Percentiles rank a stretch among this genome's conserved stretches.
phyloP scores from a whole-genome alignment of 2,329 filamentous ascomycete genomes.

The Aureobasidium pullulans region DNA sequence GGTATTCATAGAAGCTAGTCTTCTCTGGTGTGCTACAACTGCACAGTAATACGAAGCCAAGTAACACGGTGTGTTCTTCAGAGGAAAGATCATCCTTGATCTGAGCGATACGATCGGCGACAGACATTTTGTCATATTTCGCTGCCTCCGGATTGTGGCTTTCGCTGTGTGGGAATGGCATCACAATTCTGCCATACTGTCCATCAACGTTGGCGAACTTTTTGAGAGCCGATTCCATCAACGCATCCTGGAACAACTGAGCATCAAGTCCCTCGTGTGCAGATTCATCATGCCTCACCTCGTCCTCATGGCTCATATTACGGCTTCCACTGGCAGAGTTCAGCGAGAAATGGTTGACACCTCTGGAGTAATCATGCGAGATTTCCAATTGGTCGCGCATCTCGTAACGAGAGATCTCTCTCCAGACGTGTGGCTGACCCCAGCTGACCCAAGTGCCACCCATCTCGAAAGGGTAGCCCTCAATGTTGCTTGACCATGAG shows the following conservation, averaged over 20 bases:
- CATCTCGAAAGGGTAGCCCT: slow-evolving; percentile 41
- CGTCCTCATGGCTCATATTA: slow-evolving; percentile 8
- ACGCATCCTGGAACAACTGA: not conserved
- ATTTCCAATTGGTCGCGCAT: slow-evolving; percentile 17
- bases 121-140: slow-evolving; percentile 24
- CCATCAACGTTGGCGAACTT: slow-evolving; percentile 29
- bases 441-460: slow-evolving; percentile 46
- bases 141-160: slow-evolving; percentile 20
- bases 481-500: slow-evolving; percentile 40
- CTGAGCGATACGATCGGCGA: slow-evolving; percentile 26
- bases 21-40: slow-evolving; percentile 15
- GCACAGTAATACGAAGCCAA: slow-evolving; percentile 19
- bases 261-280: not conserved
- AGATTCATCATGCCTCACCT: not conserved
- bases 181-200: slow-evolving; percentile 23
- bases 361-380: slow-evolving; percentile 13
- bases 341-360: slow-evolving; percentile 4
- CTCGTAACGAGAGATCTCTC: slow-evolving; percentile 26
- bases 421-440: slow-evolving; percentile 25
- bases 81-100: slow-evolving; percentile 18
- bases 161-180: slow-evolving; percentile 32
- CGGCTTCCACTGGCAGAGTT: not conserved
- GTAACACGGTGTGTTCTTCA: slow-evolving; percentile 21
- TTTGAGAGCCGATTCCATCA: slow-evolving; percentile 16
- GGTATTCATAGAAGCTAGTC: slow-evolving; percentile 23